Evolutionary conservation across 2,329 filamentous ascomycete genomes (phyloP).

Genomic region (Aspergillus terreus): DNA sequence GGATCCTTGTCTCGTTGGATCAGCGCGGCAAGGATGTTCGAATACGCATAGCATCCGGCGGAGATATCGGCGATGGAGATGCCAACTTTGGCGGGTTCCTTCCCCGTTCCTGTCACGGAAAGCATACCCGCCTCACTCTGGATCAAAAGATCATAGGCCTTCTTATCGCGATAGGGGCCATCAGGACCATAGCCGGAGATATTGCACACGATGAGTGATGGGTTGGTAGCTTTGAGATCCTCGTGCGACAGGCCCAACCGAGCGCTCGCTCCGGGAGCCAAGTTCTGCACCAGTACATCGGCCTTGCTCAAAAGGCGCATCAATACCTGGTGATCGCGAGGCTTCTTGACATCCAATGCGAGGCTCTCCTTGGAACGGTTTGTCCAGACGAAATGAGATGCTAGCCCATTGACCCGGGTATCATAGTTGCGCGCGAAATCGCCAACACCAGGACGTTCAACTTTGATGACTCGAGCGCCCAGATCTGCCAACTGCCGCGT

Average conservation of each 20-base stretch:
- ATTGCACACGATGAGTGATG: slow-evolving; percentile 51
- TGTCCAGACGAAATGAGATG: slow-evolving; percentile 56
- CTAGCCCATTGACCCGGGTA: slow-evolving; percentile 46
- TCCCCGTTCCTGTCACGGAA: slow-evolving; percentile 47
- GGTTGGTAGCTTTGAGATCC: slow-evolving; percentile 39
- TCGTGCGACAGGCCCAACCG: slow-evolving; percentile 49
- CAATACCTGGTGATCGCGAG: slow-evolving; percentile 42
- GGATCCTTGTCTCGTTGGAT: slow-evolving; percentile 46
- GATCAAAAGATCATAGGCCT: slow-evolving; percentile 54
- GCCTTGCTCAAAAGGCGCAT: slow-evolving; percentile 43
- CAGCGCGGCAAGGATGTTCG: slow-evolving; percentile 50
- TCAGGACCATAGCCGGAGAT: slow-evolving; percentile 53
- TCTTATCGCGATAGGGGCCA: slow-evolving; percentile 53
- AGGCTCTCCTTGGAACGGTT: slow-evolving; percentile 55
- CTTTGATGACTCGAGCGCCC: slow-evolving; percentile 54
- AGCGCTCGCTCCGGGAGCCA: slow-evolving; percentile 49
- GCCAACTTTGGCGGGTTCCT: slow-evolving; percentile 49
- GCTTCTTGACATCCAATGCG: slow-evolving; percentile 48
- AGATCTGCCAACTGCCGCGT: slow-evolving; percentile 53
- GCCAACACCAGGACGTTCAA: slow-evolving; percentile 50
- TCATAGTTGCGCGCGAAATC: slow-evolving; percentile 55
- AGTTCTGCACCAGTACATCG: slow-evolving; percentile 54
- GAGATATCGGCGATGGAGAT: slow-evolving; percentile 55
- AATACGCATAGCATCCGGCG: slow-evolving; percentile 52
- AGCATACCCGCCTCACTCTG: slow-evolving; percentile 54